Percentiles rank a stretch among this genome's conserved stretches.
Evolutionary conservation across 768 basidiomycete species (phyloP).

Genomic region (Leccinum imitatum): DNA sequence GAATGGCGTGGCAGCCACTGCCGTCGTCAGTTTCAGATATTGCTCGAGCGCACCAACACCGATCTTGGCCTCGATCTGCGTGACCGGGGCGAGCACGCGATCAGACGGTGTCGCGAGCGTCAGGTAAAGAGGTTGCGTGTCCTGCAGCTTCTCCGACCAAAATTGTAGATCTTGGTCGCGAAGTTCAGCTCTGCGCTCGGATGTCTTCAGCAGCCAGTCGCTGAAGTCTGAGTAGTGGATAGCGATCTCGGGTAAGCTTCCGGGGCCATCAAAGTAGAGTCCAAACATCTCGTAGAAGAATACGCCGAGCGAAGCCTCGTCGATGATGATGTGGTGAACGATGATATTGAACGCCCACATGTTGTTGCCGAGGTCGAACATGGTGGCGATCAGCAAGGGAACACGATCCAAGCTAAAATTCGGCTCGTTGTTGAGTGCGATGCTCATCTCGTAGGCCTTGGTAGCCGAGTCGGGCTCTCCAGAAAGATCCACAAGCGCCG

Average conservation of each 20-base stretch:
- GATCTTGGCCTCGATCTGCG: slow-evolving; percentile 28
- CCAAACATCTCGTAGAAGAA: slow-evolving; percentile 33
- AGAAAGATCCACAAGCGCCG: slow-evolving; percentile 28
- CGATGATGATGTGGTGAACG: slow-evolving; percentile 33
- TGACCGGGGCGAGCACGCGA: slow-evolving; percentile 28
- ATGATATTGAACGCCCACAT: slow-evolving; percentile 30
- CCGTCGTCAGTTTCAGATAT: slow-evolving; percentile 21
- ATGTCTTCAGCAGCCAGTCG: slow-evolving; percentile 28
- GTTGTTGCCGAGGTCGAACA: slow-evolving; percentile 24
- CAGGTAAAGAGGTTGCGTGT: slow-evolving; percentile 18
- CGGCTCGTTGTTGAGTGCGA: slow-evolving; percentile 24
- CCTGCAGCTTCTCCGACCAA: slow-evolving; percentile 22
- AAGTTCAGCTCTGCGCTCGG: slow-evolving; percentile 28
- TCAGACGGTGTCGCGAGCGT: slow-evolving; percentile 29
- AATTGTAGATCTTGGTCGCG: slow-evolving; percentile 26
- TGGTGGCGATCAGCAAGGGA: slow-evolving; percentile 25
- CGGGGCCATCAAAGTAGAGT: slow-evolving; percentile 28
- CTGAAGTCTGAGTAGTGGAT: slow-evolving; percentile 24
- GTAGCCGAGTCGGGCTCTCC: slow-evolving; percentile 23
- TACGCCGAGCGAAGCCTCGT: slow-evolving; percentile 28
- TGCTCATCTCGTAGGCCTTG: slow-evolving; percentile 33
- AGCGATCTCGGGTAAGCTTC: slow-evolving; percentile 24
- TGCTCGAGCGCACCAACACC: slow-evolving; percentile 18
- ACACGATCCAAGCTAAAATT: slow-evolving; percentile 28
- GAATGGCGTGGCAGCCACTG: slow-evolving; percentile 23